Evolutionary conservation across 1,284 basidiomycete genomes (phyloP).

Genomic region (Malassezia restricta): DNA sequence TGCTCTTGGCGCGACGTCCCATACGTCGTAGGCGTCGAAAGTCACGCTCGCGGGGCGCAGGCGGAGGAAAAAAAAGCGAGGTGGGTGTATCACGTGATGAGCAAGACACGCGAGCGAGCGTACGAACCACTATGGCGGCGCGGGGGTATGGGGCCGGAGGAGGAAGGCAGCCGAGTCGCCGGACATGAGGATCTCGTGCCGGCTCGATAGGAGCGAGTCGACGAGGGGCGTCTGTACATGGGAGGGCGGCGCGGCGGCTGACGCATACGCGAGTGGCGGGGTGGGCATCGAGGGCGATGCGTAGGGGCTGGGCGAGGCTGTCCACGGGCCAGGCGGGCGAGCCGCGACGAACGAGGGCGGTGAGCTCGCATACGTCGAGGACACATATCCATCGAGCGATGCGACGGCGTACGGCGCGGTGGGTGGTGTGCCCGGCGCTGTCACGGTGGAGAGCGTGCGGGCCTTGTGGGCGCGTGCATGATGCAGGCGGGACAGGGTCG

Average conservation of each 20-base stretch:
- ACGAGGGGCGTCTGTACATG: conserved; percentile 25
- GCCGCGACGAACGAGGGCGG: not conserved
- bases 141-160: conserved; percentile 23
- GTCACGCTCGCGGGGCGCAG: not conserved
- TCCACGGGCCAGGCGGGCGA: not conserved
- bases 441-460: not conserved
- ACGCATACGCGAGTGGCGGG: not conserved
- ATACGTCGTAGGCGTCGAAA: conserved; percentile 48
- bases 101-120: too few species aligned
- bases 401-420: not conserved
- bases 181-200: conserved; percentile 40
- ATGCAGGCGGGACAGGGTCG: not conserved
- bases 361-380: not conserved
- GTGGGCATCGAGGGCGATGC: not conserved
- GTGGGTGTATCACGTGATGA: not conserved
- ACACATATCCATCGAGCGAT: not conserved
- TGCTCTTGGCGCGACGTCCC: conserved; percentile 81
- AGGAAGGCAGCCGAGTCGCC: conserved; percentile 37
- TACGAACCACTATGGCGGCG: not conserved
- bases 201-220: conserved; percentile 35
- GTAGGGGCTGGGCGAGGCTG: not conserved
- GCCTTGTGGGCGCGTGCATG: not conserved
- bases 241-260: not conserved
- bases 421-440: not conserved
- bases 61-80: not conserved